Evolutionary conservation across 164 flowering plant species (phyloP).

Genomic region (Brasenia schreberi): DNA sequence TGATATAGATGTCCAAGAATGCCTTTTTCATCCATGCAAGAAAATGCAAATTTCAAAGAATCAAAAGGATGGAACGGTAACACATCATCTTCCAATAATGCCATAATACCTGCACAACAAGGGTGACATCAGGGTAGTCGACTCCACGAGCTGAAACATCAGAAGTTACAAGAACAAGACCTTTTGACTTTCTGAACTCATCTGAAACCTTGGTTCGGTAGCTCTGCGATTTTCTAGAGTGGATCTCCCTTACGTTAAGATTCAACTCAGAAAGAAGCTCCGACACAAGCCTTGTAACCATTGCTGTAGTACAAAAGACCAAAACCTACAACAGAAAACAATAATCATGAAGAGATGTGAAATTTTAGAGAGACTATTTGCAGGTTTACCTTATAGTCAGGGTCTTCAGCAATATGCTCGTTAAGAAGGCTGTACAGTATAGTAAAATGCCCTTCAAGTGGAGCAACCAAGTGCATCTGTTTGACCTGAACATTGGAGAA

Average conservation of each 20-base stretch:
- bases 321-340: conserved; percentile 44
- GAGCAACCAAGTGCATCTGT: conserved; percentile 69
- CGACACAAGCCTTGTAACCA: conserved; percentile 82
- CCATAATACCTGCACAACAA: conserved; percentile 73
- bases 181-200: conserved; percentile 93
- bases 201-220: conserved; percentile 90
- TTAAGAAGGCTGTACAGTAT: conserved; percentile 53
- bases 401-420: conserved; percentile 80
- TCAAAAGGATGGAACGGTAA: no score
- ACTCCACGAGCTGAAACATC: conserved; percentile 99
- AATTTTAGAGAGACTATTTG: conserved; percentile 2
- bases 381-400: conserved; percentile 69
- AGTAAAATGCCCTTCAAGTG: conserved; percentile 72
- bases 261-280: conserved; percentile 67
- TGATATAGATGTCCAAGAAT: no score
- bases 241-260: conserved; percentile 88
- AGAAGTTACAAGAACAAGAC: conserved; percentile 94
- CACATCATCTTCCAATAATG: not conserved
- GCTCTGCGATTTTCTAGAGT: conserved; percentile 90
- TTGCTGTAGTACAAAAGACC: conserved; percentile 96
- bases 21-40: no score
- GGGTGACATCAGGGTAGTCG: conserved; percentile 97
- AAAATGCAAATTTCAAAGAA: no score
- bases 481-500: conserved; percentile 51
- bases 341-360: not conserved